Percentiles rank a stretch among this genome's conserved stretches.
Conservation (phyloP, 2,329 filamentous ascomycete genomes). For the Zopfia rhizophila region DNA sequence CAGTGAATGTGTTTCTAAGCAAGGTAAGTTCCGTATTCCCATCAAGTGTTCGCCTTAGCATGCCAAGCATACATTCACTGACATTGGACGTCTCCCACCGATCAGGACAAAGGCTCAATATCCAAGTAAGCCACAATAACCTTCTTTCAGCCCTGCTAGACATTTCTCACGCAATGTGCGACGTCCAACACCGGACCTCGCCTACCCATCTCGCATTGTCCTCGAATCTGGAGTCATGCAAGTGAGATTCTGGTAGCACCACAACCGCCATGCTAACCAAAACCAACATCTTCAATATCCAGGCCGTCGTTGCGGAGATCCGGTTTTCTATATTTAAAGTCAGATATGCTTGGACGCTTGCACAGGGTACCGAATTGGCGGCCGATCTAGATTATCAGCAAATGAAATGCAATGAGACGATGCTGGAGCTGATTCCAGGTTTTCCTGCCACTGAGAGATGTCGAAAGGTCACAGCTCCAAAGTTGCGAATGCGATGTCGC, state of each 20-base stretch:
- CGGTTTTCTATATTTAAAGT: too few relatives aligned
- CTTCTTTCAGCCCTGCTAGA: conserved; percentile 32
- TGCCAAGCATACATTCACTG: conserved; percentile 9
- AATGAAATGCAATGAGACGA: too few relatives aligned
- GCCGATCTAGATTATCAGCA: too few relatives aligned
- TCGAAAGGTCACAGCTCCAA: too few relatives aligned
- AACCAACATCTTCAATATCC: background rate
- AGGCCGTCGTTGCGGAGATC: too few relatives aligned
- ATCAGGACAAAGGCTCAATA: conserved; percentile 6
- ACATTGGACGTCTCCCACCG: conserved; percentile 2
- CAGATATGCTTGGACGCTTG: too few relatives aligned
- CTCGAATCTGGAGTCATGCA: conserved; percentile 14
- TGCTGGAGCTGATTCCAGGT: too few relatives aligned
- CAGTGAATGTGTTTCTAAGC: conserved; percentile 31
- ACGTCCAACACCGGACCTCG: conserved; percentile 20
- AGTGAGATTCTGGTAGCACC: conserved; percentile 20
- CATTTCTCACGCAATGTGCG: conserved; percentile 21
- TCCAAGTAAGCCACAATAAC: conserved; percentile 30
- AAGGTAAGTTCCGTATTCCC: conserved; percentile 17
- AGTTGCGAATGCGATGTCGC: too few relatives aligned
- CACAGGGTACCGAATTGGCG: too few relatives aligned
- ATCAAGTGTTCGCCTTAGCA: conserved; percentile 5
- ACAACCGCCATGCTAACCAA: background rate
- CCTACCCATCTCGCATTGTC: conserved; percentile 15
- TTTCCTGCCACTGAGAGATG: too few relatives aligned